Percentiles rank a stretch among this genome's conserved stretches.
These are phyloP conservation scores for Eimeria maxima DNA, from an alignment of 169 alveolate species.

Conservation along the genomic window DNA sequence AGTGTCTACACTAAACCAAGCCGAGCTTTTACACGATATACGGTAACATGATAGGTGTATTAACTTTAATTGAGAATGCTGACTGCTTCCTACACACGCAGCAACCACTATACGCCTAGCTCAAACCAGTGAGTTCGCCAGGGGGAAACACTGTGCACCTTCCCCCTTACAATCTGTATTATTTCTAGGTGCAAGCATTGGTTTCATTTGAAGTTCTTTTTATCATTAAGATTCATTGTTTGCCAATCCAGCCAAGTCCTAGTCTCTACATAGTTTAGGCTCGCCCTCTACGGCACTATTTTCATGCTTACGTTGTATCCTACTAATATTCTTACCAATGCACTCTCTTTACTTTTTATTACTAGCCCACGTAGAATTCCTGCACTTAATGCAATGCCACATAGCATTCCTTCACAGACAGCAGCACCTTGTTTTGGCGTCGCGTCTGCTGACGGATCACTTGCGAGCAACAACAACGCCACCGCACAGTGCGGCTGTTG, in stretches of 20 bases:
- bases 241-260: not conserved
- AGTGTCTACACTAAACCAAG: too few relatives aligned
- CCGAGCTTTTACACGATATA: too few relatives aligned
- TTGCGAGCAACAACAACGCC: not conserved
- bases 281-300: not conserved
- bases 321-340: not conserved
- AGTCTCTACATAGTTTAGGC: not conserved
- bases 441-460: not conserved
- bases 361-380: not conserved
- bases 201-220: not conserved
- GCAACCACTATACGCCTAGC: too few relatives aligned
- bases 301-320: too few relatives aligned
- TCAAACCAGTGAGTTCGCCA: not conserved
- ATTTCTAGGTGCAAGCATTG: not conserved
- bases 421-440: not conserved
- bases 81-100: not conserved
- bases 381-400: not conserved
- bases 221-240: not conserved
- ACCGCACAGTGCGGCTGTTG: not conserved
- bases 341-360: not conserved
- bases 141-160: not conserved
- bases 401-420: not conserved
- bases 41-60: not conserved
- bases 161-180: not conserved
- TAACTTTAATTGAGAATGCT: not conserved